Conservation (phyloP, 2,329 filamentous ascomycete species). For the Epichloe typhina region DNA sequence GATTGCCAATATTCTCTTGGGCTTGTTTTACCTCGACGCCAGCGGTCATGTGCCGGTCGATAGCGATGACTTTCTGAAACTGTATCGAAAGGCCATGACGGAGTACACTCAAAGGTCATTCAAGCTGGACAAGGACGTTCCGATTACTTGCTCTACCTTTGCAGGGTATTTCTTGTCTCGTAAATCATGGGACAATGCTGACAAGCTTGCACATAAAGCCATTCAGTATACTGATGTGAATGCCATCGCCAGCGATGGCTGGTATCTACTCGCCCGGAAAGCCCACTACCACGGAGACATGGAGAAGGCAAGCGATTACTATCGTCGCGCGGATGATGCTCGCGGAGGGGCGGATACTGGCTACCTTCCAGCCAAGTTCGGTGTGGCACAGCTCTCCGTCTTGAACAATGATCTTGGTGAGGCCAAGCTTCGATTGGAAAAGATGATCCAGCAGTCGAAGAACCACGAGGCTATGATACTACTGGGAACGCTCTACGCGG, state of each 20-base stretch:
- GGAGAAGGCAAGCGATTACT: conserved; percentile 69
- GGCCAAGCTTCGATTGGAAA: conserved; percentile 86
- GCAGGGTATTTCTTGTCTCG: conserved; percentile 78
- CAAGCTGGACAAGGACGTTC: conserved; percentile 83
- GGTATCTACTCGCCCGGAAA: conserved; percentile 87
- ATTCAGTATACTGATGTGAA: conserved; percentile 95
- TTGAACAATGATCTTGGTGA: conserved; percentile 75
- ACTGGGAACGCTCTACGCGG: conserved; percentile 81
- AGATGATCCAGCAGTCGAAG: conserved; percentile 78
- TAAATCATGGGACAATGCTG: conserved; percentile 68
- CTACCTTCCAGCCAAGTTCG: conserved; percentile 89
- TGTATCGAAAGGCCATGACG: conserved; percentile 90
- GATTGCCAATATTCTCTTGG: conserved; percentile 78
- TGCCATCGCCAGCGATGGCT: conserved; percentile 91
- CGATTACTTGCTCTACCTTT: conserved; percentile 82
- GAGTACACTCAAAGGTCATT: conserved; percentile 89
- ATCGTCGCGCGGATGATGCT: conserved; percentile 80
- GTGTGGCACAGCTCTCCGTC: conserved; percentile 78
- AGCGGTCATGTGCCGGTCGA: conserved; percentile 73
- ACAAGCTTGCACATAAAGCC: conserved; percentile 78
- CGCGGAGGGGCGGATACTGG: conserved; percentile 83
- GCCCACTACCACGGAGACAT: conserved; percentile 72
- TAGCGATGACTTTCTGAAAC: conserved; percentile 67
- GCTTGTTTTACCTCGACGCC: conserved; percentile 76
- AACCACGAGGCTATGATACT: conserved; percentile 83